Conservation (phyloP, 805 yeast species). For the Ogataea thermomethanolica region DNA sequence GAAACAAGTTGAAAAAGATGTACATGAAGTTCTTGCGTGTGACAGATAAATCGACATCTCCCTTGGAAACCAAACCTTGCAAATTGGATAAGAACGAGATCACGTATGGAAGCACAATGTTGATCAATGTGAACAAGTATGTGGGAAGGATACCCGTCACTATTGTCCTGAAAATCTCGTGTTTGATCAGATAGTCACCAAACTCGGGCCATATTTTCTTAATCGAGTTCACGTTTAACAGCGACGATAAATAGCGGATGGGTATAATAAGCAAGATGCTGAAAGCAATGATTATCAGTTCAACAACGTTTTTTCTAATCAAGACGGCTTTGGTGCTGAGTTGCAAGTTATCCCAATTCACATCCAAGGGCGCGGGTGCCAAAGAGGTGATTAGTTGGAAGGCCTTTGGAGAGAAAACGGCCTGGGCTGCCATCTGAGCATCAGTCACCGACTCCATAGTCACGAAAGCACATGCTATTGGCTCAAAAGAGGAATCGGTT, state of each 20-base stretch:
- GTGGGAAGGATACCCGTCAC: conserved; percentile 65
- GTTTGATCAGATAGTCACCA: conserved; percentile 48
- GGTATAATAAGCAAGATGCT: conserved; percentile 52
- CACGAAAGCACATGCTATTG: conserved; percentile 58
- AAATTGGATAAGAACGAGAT: conserved; percentile 46
- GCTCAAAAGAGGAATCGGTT: conserved; percentile 36
- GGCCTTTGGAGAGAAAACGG: conserved; percentile 86
- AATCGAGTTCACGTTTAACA: conserved; percentile 53
- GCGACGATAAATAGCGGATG: conserved; percentile 53
- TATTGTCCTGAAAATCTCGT: conserved; percentile 49
- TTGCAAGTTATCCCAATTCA: conserved; percentile 68
- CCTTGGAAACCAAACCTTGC: conserved; percentile 54
- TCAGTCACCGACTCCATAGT: conserved; percentile 93
- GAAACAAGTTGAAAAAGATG: conserved; percentile 57
- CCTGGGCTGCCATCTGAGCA: conserved; percentile 97
- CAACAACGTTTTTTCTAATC: conserved; percentile 31
- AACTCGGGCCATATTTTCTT: conserved; percentile 56
- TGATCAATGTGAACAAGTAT: conserved; percentile 52
- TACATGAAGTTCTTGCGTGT: conserved; percentile 57
- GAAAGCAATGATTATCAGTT: conserved; percentile 42
- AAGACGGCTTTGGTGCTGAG: conserved; percentile 39
- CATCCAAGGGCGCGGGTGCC: conserved; percentile 96
- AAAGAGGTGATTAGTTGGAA: conserved; percentile 75
- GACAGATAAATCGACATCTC: conserved; percentile 56
- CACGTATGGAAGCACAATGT: conserved; percentile 51